These are phyloP conservation scores for Curvularia spicifera DNA, from an alignment of 2,329 filamentous ascomycete genomes.

Conservation along the genomic window DNA sequence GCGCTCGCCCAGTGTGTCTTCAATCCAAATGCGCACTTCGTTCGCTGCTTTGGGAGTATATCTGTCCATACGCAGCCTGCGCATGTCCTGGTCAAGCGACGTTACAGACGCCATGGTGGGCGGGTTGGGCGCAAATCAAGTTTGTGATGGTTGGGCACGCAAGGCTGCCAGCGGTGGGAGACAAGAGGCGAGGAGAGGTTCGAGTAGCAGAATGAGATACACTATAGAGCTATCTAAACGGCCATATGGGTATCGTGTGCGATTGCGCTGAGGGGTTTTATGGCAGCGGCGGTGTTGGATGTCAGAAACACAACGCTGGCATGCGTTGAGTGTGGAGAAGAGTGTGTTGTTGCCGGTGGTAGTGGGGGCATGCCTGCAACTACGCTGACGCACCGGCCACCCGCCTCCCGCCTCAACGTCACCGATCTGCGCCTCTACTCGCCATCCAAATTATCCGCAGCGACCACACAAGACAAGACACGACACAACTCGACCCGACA, in stretches of 20 bases:
- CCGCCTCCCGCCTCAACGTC: constrained; percentile 30
- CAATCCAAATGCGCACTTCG: constrained; percentile 86
- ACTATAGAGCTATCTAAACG: constrained; percentile 4
- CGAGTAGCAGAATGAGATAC: constrained; percentile 2
- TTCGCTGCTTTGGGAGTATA: constrained; percentile 91
- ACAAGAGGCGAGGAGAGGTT: not conserved
- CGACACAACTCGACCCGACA: not conserved
- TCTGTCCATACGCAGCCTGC: constrained; percentile 87
- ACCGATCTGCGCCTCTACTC: constrained; percentile 25
- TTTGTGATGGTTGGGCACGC: constrained; percentile 1
- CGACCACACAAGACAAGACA: constrained; percentile 12
- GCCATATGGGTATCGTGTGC: not conserved
- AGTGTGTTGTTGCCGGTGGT: constrained; percentile 8
- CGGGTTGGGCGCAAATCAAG: constrained; percentile 22
- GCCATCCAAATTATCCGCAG: constrained; percentile 16
- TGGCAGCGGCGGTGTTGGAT: constrained; percentile 2
- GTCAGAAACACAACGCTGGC: constrained; percentile 7
- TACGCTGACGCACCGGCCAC: constrained; percentile 33
- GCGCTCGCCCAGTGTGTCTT: constrained; percentile 75
- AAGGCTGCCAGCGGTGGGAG: constrained; percentile 1
- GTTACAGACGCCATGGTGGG: constrained; percentile 84
- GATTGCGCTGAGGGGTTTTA: not conserved
- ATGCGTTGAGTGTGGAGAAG: constrained; percentile 16
- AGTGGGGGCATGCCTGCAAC: constrained; percentile 26
- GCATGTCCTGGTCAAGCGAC: constrained; percentile 93